These are phyloP conservation scores for Ophiorrhiza pumila DNA, from an alignment of 257 asterid genomes.

Conservation along the genomic window DNA sequence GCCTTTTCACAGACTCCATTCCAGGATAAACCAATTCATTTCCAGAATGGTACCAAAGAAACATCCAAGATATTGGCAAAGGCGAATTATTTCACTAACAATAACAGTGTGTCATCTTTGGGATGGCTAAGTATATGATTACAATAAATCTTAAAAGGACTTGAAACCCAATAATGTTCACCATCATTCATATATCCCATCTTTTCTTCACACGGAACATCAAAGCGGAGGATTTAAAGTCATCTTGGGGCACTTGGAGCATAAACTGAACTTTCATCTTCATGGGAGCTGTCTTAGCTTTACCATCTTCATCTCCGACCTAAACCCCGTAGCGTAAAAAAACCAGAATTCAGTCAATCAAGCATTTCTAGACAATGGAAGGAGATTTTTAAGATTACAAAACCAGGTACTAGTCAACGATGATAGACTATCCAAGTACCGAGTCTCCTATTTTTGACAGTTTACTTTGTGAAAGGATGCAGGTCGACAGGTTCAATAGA, in stretches of 20 bases:
- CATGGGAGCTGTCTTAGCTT: conserved; percentile 79
- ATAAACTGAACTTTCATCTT: conserved; percentile 90
- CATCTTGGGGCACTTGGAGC: conserved; percentile 96
- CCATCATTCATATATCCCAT: conserved; percentile 60
- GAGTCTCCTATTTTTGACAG: no score
- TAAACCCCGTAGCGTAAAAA: conserved; percentile 12
- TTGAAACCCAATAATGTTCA: not conserved
- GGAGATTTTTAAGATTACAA: no score
- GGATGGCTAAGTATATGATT: not conserved
- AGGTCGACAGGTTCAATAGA: no score
- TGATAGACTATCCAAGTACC: no score
- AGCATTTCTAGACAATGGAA: not conserved
- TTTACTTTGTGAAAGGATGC: no score
- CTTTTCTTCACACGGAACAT: conserved; percentile 94
- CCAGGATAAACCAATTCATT: no score
- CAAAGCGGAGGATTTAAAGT: conserved; percentile 58
- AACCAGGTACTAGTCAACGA: not conserved
- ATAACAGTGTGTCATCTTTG: not conserved
- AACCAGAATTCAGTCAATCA: conserved; percentile 9
- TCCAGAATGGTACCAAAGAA: no score
- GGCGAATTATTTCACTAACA: not conserved
- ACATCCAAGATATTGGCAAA: not conserved
- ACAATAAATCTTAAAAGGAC: not conserved
- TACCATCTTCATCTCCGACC: conserved; percentile 85
- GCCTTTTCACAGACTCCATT: no score